Base-by-base conservation (phyloP, 345 rosid genomes). In the Orychophragmus violaceus region DNA sequence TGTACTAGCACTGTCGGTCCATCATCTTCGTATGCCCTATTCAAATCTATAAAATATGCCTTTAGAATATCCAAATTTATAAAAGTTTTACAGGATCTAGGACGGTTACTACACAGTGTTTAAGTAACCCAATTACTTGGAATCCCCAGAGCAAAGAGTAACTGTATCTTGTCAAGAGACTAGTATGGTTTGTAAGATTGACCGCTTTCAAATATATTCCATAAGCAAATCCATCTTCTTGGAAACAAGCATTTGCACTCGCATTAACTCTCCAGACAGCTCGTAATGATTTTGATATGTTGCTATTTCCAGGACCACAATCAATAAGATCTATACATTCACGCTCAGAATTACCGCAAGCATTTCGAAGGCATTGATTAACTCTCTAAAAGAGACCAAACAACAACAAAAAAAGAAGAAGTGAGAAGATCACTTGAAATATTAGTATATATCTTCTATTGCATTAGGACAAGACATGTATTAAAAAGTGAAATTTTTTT, bases 71-170 rank as follows among this genome's bases (percentile, higher is more conserved):
- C 33, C 33, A 29, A 29, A 29, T 5, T 25, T 25, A 25, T 0
- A 25, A 25, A 6, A 10, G 8, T 1, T 29, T 8, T 29, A 29
- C 33, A 29, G 4, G 2, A 29, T 29, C 33, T 29, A 29, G 10
- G 10, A 29, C 33, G 2, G 10, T 21, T 19, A 18, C 50, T 22
- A 46, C 19, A 46, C 52, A 46, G 25, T 46, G n/a, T 36, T 9
- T 62, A 32, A 42, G 6, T 16, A 22, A 32, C 45, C 32, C 27
- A 44, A 13, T 42, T 83, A 89, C 98, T 93, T 89, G 98, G 65
- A 92, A 92, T 45, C 98, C 98, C 98, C 95, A 92, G 59, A 86
- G 85, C 57, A 92, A 67, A 9, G 96, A 84, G 79, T 80, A 92
- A 50, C 77, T 54, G 29, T 87, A 92, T 92, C 89, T 83, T 11